Evolutionary conservation across 495 filamentous ascomycete genomes (phyloP), one percentile per base, ranked within the genome.

Genomic region (Pseudevernia furfuracea): DNA sequence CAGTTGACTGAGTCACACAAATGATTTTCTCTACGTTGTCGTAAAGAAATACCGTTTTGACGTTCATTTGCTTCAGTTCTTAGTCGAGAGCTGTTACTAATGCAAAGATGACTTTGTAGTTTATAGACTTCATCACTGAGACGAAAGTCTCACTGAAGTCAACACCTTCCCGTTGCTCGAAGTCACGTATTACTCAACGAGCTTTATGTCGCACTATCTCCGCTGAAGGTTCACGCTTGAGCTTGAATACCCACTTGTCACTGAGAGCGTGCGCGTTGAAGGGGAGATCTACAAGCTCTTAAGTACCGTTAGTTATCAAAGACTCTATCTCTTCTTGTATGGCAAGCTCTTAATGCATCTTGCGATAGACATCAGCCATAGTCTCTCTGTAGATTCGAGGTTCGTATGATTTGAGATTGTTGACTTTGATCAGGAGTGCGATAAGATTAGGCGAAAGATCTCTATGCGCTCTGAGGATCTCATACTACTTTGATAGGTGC

Each of bases 41-140:
- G 48, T 74, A 68, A 2, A 75, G 64, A 58, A 74, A 75, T 0
- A 72, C 71, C n/a, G 68, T 72, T 52, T 70, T 71, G 14, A 75
- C 66, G 52, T 76, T 71, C 59, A 74, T 68, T 63, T 76, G 59
- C 25, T 74, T 19, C n/a, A 72, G 71, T 25, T 72, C 62, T 36
- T 60, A 64, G 48, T 63, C 67, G 21, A 69, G 30, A 8, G 55
- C 58, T 15, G 69, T 71, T 10, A 59, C 52, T 15, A 74, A 67
- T 6, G 68, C 67, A 38, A 74, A 71, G 38, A 74, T 36, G 1
- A 28, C 44, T 10, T 62, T 62, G n/a, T 62, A 62, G 30, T 28
- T 63, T 28, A 63, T 63, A 55, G 10, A n/a, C 48, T 63, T 63
- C 9, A 56, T 23, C 25, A 60, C 15, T 9, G 41, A 38, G 23